Percentiles rank a stretch among this genome's conserved stretches.
phyloP scores from a whole-genome alignment of 2,329 filamentous ascomycete species.

The Westerdykella sp. region DNA sequence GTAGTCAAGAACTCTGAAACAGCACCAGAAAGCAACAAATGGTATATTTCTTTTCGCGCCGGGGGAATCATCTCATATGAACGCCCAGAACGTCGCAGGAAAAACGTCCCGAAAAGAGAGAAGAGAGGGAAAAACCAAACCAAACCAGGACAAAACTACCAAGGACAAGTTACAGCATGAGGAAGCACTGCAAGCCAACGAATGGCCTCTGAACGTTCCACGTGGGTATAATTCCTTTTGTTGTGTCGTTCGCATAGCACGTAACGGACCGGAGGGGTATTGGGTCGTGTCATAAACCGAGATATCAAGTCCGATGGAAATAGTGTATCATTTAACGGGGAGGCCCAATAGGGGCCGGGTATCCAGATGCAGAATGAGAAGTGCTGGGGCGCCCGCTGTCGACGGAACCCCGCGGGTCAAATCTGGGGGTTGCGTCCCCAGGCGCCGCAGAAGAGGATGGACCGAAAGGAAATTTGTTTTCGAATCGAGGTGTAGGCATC shows the following conservation, averaged over 20 bases:
- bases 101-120: constrained; percentile 3
- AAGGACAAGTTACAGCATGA: constrained; percentile 16
- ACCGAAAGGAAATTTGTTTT: constrained; percentile 60
- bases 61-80: constrained; percentile 33
- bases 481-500: constrained; percentile 38
- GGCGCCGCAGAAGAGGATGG: constrained; percentile 44
- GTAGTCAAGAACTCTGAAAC: neutral
- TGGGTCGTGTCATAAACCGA: constrained; percentile 31
- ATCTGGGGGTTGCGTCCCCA: constrained; percentile 77
- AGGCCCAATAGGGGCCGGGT: constrained; percentile 86
- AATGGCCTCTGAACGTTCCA: constrained; percentile 33
- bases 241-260: constrained; percentile 25
- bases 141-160: constrained; percentile 7
- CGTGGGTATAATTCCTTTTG: constrained; percentile 38
- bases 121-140: constrained; percentile 2
- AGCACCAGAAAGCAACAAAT: constrained; percentile 31
- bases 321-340: constrained; percentile 63
- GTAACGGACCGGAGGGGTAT: constrained; percentile 28
- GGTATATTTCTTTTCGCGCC: constrained; percentile 41
- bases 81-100: constrained; percentile 16
- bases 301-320: constrained; percentile 24
- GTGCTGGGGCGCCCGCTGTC: constrained; percentile 89
- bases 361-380: constrained; percentile 96
- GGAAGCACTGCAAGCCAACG: constrained; percentile 23
- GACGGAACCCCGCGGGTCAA: constrained; percentile 75